Base-by-base conservation (phyloP, 768 basidiomycete genomes). In the Naganishia randhawae region DNA sequence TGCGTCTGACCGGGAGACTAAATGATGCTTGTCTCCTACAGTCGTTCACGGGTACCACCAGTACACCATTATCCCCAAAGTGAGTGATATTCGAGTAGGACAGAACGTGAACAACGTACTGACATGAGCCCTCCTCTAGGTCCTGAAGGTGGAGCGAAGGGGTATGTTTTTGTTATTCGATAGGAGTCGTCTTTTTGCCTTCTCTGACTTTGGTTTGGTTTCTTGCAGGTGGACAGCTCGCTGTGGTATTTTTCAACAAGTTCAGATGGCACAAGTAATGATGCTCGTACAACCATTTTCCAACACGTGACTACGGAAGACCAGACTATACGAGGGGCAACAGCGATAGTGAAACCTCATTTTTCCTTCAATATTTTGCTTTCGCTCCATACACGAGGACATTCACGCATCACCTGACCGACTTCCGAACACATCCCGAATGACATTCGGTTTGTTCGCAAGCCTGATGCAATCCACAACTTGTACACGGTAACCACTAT, bases 231-330 rank as follows among this genome's bases (percentile, higher is more conserved):
- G 66, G 66, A 67, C 33, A 16, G 41, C 22, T 67, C 9, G 27
- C 50, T 2, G 42, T 67, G 13, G 54, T 67, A 29, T 57, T 67
- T 14, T 67, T 67, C 42, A 35, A 57, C 53, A 67, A 67, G 53
- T 57, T 67, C 54, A 54, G 66, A 53, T 67, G 66, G 66, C 42
- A 27, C 25, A 67, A 67, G 48, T 67, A 67, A 57, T 37, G 16
- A 3, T 13, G 16, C 3, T 6, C 8, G 33, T 14, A 5, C 9
- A 1, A 17, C 19, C 8, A 31, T 6, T 22, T 19, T 4, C 19
- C 54, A 2, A 16, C 3, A 6, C 19, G n/a, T 48, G 19, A 22
- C 19, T 22, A 22, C 11, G 13, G n/a, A 13, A 22, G 3, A 22
- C n/a, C 6, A 1, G 45, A 11, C 45, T 5, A 22, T 22, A 22